phyloP scores from a whole-genome alignment of 2,329 filamentous ascomycete species.

The Colletotrichum horii region DNA sequence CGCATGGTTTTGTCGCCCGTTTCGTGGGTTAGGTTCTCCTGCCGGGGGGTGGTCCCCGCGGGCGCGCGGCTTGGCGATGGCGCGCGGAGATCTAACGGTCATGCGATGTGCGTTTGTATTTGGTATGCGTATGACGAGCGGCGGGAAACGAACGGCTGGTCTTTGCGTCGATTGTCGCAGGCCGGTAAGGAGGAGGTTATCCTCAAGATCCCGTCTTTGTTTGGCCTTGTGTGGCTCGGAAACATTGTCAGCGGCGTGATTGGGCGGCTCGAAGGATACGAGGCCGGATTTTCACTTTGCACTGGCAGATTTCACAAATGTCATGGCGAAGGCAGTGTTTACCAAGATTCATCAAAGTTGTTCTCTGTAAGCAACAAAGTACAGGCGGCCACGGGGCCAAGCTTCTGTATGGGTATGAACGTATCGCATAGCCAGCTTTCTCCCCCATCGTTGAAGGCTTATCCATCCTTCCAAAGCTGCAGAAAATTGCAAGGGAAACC shows the following conservation, averaged over 20 bases:
- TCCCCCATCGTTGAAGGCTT: not conserved
- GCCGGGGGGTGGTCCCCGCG: not conserved
- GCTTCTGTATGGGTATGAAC: slow-evolving; percentile 12
- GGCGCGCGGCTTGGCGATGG: not conserved
- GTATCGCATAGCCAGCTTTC: not conserved
- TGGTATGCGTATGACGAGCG: not conserved
- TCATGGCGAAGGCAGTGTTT: not conserved
- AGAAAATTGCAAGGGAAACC: not conserved
- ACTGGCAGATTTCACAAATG: not conserved
- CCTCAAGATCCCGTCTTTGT: not conserved
- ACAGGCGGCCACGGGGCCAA: slow-evolving; percentile 2
- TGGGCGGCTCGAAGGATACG: not conserved
- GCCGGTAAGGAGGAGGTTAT: not conserved
- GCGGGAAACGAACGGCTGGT: not conserved
- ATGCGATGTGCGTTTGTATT: not conserved
- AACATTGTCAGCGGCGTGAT: not conserved
- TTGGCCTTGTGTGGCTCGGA: not conserved
- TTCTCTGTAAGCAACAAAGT: not conserved
- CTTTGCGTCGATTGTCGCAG: not conserved
- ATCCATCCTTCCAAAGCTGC: not conserved
- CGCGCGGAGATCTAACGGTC: not conserved
- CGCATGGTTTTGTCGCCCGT: not conserved
- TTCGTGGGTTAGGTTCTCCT: not conserved
- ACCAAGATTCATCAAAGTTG: not conserved
- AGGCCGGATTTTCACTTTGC: not conserved